Evolutionary conservation across 2,329 filamentous ascomycete genomes (phyloP).

Genomic region (Aureobasidium sp.): DNA sequence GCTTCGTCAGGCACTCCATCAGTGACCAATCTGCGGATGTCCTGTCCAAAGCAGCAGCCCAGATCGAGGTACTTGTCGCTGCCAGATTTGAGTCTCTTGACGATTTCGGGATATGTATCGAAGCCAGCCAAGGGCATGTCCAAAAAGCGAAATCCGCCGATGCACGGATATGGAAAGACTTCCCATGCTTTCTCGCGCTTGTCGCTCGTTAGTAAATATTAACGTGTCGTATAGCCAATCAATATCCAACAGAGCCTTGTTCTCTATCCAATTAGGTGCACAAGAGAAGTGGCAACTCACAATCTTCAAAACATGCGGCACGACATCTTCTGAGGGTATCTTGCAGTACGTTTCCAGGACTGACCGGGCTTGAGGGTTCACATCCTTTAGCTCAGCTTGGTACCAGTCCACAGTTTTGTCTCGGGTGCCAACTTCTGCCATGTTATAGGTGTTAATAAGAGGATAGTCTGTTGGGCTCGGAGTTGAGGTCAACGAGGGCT

Average conservation of each 20-base stretch:
- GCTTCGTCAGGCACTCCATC: slow-evolving; percentile 31
- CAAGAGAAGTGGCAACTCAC: slow-evolving; percentile 20
- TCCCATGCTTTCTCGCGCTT: slow-evolving; percentile 22
- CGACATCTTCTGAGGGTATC: slow-evolving; percentile 30
- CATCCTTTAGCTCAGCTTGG: slow-evolving; percentile 25
- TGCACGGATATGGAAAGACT: slow-evolving; percentile 21
- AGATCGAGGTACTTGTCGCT: slow-evolving; percentile 33
- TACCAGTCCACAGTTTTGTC: slow-evolving; percentile 24
- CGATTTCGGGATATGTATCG: slow-evolving; percentile 23
- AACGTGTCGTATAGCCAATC: neutral
- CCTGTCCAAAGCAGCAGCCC: slow-evolving; percentile 36
- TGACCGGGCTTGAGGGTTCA: slow-evolving; percentile 27
- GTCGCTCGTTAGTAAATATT: neutral
- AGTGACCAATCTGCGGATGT: slow-evolving; percentile 32
- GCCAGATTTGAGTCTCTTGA: slow-evolving; percentile 24
- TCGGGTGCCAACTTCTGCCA: slow-evolving; percentile 9
- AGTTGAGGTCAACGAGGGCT: neutral
- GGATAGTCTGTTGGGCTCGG: too few species aligned
- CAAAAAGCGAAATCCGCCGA: slow-evolving; percentile 21
- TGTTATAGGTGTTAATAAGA: neutral
- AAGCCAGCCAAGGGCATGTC: slow-evolving; percentile 21
- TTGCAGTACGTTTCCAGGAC: slow-evolving; percentile 36
- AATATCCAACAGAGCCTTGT: neutral
- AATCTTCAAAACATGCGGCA: slow-evolving; percentile 31
- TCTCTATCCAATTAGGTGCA: neutral